Percentiles rank a stretch among this genome's conserved stretches.
These are phyloP conservation scores for Coemansia sp. DNA, from an alignment of 192 early-diverging fungal species.

Conservation along the genomic window DNA sequence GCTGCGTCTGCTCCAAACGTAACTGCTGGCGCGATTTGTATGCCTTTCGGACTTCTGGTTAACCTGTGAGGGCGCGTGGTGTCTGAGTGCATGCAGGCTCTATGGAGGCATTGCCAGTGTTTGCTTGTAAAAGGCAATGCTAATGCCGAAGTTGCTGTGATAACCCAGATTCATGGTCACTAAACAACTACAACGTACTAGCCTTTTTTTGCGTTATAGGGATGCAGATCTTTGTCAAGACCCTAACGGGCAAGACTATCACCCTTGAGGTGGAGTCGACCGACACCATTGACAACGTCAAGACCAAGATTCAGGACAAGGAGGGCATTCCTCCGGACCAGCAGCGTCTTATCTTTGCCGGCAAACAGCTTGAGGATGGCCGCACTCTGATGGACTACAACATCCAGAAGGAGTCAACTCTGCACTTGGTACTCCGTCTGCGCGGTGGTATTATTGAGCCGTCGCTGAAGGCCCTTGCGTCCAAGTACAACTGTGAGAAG, in stretches of 20 bases:
- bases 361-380: conserved; percentile 99
- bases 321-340: conserved; percentile 99
- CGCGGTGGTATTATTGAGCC: conserved; percentile 99
- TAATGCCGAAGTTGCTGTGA: background rate
- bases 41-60: too few species aligned
- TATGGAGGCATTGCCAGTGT: too few species aligned
- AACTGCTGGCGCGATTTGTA: too few species aligned
- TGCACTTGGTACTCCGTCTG: conserved; percentile 94
- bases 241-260: conserved; percentile 83
- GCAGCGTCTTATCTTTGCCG: conserved; percentile 99
- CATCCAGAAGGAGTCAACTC: conserved; percentile 99
- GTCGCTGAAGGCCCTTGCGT: conserved; percentile 95
- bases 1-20: too few species aligned
- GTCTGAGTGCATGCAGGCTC: too few species aligned
- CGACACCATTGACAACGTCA: conserved; percentile 92
- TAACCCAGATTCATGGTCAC: background rate
- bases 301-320: conserved; percentile 97
- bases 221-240: conserved; percentile 90
- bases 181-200: background rate
- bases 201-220: conserved; percentile 20
- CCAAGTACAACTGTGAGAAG: conserved; percentile 99
- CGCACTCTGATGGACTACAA: conserved; percentile 98
- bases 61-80: too few species aligned
- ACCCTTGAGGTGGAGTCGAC: conserved; percentile 89
- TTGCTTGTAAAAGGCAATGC: too few species aligned